Base-by-base conservation (phyloP, 108 stramenopile genomes). In the Nitzschia putrida region DNA sequence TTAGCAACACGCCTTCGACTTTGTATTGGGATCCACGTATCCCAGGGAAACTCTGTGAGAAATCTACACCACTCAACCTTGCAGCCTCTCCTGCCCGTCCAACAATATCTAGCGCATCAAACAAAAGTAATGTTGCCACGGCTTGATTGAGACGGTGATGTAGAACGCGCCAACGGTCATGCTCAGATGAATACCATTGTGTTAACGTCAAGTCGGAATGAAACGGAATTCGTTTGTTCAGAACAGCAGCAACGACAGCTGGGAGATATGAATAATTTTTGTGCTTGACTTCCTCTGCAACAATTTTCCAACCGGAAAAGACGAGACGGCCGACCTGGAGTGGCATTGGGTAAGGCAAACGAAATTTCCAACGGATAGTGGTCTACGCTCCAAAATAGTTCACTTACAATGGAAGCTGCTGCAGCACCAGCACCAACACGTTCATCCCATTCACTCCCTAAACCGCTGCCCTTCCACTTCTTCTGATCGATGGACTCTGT, bases 81-180 rank as follows among this genome's bases (percentile, higher is more conserved):
- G 94, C 91, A 53, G 91, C 91, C 81, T 95, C 94, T n/a, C 94
- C 94, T 16, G 94, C 91, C 49, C 94, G 74, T 29, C 94, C 94
- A 56, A 95, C 71, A 24, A 95, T 80, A 72, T 95, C 94, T 7
- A 95, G 72, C 16, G 85, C 89, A 81, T 95, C 94, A 64, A 95
- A 80, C 7, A 95, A 59, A 16, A 90, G 60, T 8, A 95, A 68
- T 40, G 73, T 81, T 42, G 88, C 75, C 40, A 80, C 80, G 16
- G 87, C 87, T 64, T 91, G 89, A 16, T 57, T 51, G n/a, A 92
- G 56, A 42, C 76, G 80, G 63, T 93, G 80, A 70, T 88, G 78
- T 7, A 95, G 65, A 16, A 91, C 89, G 40, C 91, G 87, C 88
- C 90, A 88, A 16, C 88, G 56, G 25, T 93, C 78, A 12, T 53